Base-by-base conservation (phyloP, 768 basidiomycete genomes). In the Russula sp. region DNA sequence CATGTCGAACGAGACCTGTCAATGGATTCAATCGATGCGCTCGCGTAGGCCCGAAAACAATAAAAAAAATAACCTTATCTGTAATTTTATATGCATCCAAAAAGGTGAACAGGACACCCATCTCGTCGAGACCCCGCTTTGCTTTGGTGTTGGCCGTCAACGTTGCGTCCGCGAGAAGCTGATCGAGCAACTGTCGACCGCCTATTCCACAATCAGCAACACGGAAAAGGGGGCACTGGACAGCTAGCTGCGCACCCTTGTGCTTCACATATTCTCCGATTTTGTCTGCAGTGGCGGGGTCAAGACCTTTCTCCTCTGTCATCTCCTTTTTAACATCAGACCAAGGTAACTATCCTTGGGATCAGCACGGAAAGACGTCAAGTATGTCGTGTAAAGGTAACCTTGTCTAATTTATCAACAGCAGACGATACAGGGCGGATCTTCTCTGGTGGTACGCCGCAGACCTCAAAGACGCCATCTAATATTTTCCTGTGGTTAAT, bases 381-480 rank as follows among this genome's bases (percentile, higher is more conserved):
- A 20, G 18, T 22, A 22, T 2, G 22, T 34, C 27, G 9, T 20
- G 6, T 31, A 40, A 31, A 10, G 6, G 32, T 59, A 13, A 89
- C 90, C 84, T 98, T 99, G 81, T 99, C 97, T 11, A 99, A 84
- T 74, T 98, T 99, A 75, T 99, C 97, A 10, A 98, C 96, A 0
- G 97, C 96, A 16, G 92, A 95, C 0, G 94, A 96, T 66, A 98
- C 98, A 14, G 87, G 78, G 6, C 96, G 84, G 54, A 91, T 94
- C 76, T 94, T 97, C 31, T 93, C 92, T 27, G 77, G 69, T 0
- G 94, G 89, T 5, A 99, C 97, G 58, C 97, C 97, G 68, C 95
- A 98, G 2, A 98, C 88, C 71, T 93, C 88, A 70, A 98, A 98
- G 63, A 99, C 89, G 34, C 96, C 97, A 72, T 99, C 97, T 14